Conservation (phyloP, 176 grass and related monocot species). For the Elaeis guineensis region DNA sequence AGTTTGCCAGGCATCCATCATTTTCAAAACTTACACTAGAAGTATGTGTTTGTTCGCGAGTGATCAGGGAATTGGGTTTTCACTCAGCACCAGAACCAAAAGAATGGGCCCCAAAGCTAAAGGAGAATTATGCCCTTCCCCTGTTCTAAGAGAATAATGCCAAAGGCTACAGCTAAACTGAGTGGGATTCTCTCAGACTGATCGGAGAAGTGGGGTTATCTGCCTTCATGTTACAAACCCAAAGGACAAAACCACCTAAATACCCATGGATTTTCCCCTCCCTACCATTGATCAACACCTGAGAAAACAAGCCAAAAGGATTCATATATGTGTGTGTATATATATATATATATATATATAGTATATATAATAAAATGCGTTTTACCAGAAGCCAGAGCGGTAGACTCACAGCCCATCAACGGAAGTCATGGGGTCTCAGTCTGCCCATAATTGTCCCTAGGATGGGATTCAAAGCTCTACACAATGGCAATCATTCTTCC, state of each 20-base stretch:
- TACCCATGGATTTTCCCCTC: conserved; percentile 29
- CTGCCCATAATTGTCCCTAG: conserved; percentile 12
- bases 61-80: conserved; percentile 34
- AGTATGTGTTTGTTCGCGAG: conserved; percentile 35
- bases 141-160: conserved; percentile 20
- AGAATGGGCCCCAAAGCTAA: conserved; percentile 23
- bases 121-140: conserved; percentile 22
- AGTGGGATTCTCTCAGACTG: conserved; percentile 18
- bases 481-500: conserved; percentile 24
- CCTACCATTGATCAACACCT: conserved; percentile 30
- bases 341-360: too few relatives aligned
- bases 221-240: conserved; percentile 14
- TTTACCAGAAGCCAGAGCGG: too few relatives aligned
- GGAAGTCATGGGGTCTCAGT: conserved; percentile 1
- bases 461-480: conserved; percentile 5
- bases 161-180: conserved; percentile 26
- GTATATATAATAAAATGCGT: too few relatives aligned
- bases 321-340: too few relatives aligned
- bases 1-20: conserved; percentile 28
- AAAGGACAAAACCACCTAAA: conserved; percentile 35
- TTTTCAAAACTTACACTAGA: conserved; percentile 31
- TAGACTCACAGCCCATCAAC: too few relatives aligned
- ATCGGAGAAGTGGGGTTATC: conserved; percentile 28
- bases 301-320: neutral
- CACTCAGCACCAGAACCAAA: conserved; percentile 34